phyloP scores from a whole-genome alignment of 2,329 filamentous ascomycete genomes.

The Rhytidhysteron rufulum region DNA sequence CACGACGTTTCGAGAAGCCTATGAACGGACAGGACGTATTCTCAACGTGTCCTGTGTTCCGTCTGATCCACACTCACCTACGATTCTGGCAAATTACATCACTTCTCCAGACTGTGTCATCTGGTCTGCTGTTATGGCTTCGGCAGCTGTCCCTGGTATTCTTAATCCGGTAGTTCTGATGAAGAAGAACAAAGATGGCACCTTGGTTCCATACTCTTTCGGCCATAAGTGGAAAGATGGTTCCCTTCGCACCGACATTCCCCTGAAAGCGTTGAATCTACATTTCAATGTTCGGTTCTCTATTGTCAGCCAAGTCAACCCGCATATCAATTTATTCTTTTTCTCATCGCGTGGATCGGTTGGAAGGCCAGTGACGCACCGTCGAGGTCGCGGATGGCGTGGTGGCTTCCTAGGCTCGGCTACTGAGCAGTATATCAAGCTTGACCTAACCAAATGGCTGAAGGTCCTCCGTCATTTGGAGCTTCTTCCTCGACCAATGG shows the following conservation, averaged over 20 bases:
- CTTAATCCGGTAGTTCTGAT: slow-evolving; percentile 92
- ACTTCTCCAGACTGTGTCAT: slow-evolving; percentile 96
- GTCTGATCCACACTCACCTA: slow-evolving; percentile 87
- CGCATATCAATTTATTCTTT: slow-evolving; percentile 98
- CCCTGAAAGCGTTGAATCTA: slow-evolving; percentile 86
- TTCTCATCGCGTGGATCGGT: slow-evolving; percentile 92
- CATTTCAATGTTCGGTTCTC: slow-evolving; percentile 99
- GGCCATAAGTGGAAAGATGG: slow-evolving; percentile 99
- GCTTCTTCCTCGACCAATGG: slow-evolving; percentile 80
- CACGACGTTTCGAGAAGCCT: slow-evolving; percentile 92
- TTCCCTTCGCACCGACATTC: slow-evolving; percentile 89
- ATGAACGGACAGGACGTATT: slow-evolving; percentile 87
- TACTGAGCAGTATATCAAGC: slow-evolving; percentile 89
- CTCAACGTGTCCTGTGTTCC: slow-evolving; percentile 95
- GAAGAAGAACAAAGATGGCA: slow-evolving; percentile 75
- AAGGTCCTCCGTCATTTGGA: slow-evolving; percentile 91
- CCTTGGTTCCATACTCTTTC: slow-evolving; percentile 84
- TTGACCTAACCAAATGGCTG: slow-evolving; percentile 96
- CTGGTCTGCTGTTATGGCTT: slow-evolving; percentile 94
- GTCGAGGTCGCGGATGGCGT: slow-evolving; percentile 89
- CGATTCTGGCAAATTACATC: slow-evolving; percentile 91
- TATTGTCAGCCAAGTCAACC: slow-evolving; percentile 84
- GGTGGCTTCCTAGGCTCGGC: slow-evolving; percentile 92
- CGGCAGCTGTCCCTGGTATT: slow-evolving; percentile 92
- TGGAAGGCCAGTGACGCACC: slow-evolving; percentile 89